Evolutionary conservation across 2,329 filamentous ascomycete species (phyloP).

Genomic region (Huntiella moniliformis): DNA sequence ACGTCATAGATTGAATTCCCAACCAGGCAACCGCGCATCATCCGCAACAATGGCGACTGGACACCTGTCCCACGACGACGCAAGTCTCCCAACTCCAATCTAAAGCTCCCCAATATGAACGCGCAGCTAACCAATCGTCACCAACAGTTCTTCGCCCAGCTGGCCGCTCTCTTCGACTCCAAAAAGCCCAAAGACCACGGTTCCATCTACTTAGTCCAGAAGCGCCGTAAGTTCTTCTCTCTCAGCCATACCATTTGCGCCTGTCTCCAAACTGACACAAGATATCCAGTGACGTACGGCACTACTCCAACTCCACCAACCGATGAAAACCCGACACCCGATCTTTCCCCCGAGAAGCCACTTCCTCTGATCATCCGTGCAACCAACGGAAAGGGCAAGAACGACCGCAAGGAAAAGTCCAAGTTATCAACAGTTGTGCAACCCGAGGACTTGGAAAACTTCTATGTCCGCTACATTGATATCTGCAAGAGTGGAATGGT

Average conservation of each 20-base stretch:
- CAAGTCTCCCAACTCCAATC: slow-evolving; percentile 16
- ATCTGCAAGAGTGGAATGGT: slow-evolving; percentile 79
- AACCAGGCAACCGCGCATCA: not conserved
- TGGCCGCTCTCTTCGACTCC: slow-evolving; percentile 41
- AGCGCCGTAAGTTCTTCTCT: slow-evolving; percentile 37
- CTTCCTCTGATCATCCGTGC: slow-evolving; percentile 66
- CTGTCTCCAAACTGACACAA: not conserved
- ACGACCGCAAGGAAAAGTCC: slow-evolving; percentile 36
- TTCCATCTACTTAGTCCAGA: slow-evolving; percentile 57
- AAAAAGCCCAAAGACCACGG: slow-evolving; percentile 53
- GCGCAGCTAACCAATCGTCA: not conserved
- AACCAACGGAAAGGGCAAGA: slow-evolving; percentile 55
- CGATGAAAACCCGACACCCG: slow-evolving; percentile 35
- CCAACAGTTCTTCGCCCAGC: slow-evolving; percentile 5
- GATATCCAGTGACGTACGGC: slow-evolving; percentile 24
- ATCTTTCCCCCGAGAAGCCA: slow-evolving; percentile 38
- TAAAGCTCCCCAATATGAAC: not conserved
- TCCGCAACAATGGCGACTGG: slow-evolving; percentile 5
- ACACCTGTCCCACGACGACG: slow-evolving; percentile 44
- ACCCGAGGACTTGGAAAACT: slow-evolving; percentile 54
- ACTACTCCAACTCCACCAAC: slow-evolving; percentile 24
- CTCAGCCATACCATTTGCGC: too few species aligned
- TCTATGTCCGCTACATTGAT: slow-evolving; percentile 75
- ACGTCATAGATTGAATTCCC: not conserved
- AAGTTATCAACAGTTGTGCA: slow-evolving; percentile 74